These are phyloP conservation scores for Fusarium gaditjirri DNA, from an alignment of 2,329 filamentous ascomycete genomes.

Conservation along the genomic window DNA sequence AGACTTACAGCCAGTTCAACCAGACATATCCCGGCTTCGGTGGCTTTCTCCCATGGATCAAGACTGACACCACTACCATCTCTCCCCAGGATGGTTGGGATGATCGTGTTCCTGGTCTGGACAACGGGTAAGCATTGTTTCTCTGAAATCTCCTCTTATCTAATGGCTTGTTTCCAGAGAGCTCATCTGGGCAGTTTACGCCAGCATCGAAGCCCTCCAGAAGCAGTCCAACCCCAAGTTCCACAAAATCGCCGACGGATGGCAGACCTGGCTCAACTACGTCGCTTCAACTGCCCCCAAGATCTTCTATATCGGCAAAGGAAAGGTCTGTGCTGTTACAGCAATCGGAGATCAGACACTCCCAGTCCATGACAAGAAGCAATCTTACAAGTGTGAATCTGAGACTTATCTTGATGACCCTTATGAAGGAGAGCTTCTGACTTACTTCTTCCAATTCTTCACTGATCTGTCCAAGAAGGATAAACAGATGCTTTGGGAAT, in stretches of 20 bases:
- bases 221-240: constrained; percentile 37
- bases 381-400: constrained; percentile 52
- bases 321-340: constrained; percentile 54
- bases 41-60: constrained; percentile 55
- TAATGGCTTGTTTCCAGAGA: constrained; percentile 40
- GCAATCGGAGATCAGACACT: constrained; percentile 50
- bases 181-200: constrained; percentile 56
- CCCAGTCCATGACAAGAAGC: constrained; percentile 41
- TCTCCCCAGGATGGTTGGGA: constrained; percentile 52
- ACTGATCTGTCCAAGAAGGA: constrained; percentile 47
- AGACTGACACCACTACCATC: constrained; percentile 45
- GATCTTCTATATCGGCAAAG: constrained; percentile 53
- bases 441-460: constrained; percentile 55
- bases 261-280: constrained; percentile 55
- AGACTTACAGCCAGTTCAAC: constrained; percentile 54
- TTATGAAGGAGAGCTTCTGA: constrained; percentile 56
- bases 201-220: constrained; percentile 51
- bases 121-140: constrained; percentile 49
- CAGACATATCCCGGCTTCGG: constrained; percentile 54
- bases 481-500: constrained; percentile 51
- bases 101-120: constrained; percentile 53
- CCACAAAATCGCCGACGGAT: constrained; percentile 47
- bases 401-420: constrained; percentile 52
- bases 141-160: background rate
- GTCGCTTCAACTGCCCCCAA: constrained; percentile 50